A percentile compares a stretch with the other conserved stretches of the same genome.
phyloP scores from a whole-genome alignment of 1,284 basidiomycete genomes.

The Microstroma glucosiphilum region DNA sequence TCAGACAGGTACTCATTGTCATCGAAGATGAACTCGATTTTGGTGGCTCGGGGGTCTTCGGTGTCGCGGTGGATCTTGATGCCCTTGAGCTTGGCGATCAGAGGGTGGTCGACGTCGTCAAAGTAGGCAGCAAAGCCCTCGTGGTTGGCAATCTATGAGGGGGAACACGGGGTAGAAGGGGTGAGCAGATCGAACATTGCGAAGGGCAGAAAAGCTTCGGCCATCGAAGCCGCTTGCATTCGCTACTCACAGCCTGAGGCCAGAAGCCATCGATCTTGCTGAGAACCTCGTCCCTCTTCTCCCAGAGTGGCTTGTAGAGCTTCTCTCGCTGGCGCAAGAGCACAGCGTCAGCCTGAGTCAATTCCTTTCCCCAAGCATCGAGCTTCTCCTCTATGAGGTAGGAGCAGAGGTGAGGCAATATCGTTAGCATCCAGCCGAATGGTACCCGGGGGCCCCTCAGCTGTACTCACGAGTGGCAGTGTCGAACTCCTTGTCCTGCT shows the following conservation, averaged over 20 bases:
- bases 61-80: conserved; percentile 27
- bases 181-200: neutral
- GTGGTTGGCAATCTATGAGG: conserved; percentile 5
- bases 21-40: conserved; percentile 13
- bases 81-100: conserved; percentile 6
- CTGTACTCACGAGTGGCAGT: no score
- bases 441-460: no score
- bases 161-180: neutral
- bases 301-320: conserved; percentile 40
- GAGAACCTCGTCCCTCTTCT: conserved; percentile 40
- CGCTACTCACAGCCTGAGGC: conserved; percentile 39
- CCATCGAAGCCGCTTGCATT: neutral
- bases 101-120: conserved; percentile 7
- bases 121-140: conserved; percentile 1
- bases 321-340: conserved; percentile 20
- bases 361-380: neutral
- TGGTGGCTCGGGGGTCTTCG: conserved; percentile 34
- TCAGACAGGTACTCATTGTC: conserved; percentile 33
- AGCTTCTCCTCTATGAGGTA: neutral
- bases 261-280: conserved; percentile 40
- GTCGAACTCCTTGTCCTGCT: no score
- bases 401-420: no score
- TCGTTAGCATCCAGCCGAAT: no score
- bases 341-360: conserved; percentile 3
- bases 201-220: neutral